Evolutionary conservation across 352 stramenopile species (phyloP).

Genomic region (Phytophthora sansomeana): DNA sequence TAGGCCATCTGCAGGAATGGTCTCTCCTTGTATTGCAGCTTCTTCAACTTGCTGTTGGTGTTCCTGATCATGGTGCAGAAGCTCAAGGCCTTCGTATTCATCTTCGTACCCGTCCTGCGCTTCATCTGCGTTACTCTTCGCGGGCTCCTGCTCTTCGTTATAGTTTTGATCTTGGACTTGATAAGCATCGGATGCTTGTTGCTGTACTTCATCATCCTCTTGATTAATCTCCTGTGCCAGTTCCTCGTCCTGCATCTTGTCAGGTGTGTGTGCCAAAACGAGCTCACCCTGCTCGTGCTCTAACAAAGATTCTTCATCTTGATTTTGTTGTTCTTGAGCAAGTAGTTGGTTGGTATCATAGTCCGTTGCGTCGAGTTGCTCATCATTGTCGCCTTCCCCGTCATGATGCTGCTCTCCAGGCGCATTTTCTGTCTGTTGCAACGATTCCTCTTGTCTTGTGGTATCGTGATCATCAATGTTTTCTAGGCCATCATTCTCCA

Average conservation of each 20-base stretch:
- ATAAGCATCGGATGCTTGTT: conserved; percentile 1
- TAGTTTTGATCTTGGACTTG: not conserved
- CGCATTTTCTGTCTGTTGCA: conserved; percentile 1
- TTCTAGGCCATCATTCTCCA: not conserved
- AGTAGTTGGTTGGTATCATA: not conserved
- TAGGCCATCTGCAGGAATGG: conserved; percentile 1
- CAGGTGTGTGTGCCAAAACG: not conserved
- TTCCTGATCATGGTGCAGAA: not conserved
- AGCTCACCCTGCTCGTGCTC: conserved; percentile 4
- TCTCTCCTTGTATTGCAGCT: not conserved
- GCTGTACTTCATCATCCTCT: conserved; percentile 1
- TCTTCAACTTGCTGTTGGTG: conserved; percentile 1
- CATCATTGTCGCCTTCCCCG: not conserved
- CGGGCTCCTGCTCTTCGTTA: not conserved
- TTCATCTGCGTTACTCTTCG: conserved; percentile 12
- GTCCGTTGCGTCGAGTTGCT: not conserved
- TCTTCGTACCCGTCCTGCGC: conserved; percentile 20
- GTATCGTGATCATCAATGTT: not conserved
- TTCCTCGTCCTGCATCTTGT: conserved; percentile 1
- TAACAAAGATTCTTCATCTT: not conserved
- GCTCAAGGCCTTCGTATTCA: conserved; percentile 20
- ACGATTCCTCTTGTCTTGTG: not conserved
- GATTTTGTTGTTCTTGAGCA: not conserved
- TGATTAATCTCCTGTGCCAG: not conserved
- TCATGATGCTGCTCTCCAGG: not conserved